These are phyloP conservation scores for Pythium rhizo-oryzae DNA, from an alignment of 352 stramenopile genomes.

Conservation along the genomic window DNA sequence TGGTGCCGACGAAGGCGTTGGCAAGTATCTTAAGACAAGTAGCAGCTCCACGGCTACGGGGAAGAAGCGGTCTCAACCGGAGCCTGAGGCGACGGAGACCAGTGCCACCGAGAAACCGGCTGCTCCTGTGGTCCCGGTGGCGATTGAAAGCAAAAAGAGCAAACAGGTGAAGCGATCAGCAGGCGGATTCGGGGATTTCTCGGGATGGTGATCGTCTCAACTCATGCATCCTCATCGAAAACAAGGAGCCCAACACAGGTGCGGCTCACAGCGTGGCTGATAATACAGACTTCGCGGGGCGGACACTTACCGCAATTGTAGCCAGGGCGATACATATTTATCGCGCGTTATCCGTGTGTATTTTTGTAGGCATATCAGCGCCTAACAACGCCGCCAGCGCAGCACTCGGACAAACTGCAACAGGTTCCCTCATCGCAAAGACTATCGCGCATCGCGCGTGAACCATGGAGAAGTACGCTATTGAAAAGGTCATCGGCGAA, in stretches of 20 bases:
- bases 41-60: conserved; percentile 8
- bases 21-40: conserved; percentile 65
- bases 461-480: conserved; percentile 76
- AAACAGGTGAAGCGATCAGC: conserved; percentile 38
- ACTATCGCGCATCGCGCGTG: background rate
- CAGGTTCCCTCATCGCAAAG: too few species aligned
- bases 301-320: background rate
- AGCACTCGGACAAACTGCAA: too few species aligned
- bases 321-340: background rate
- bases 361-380: background rate
- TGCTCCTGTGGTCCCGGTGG: conserved; percentile 32
- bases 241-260: background rate
- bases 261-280: background rate
- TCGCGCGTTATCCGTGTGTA: background rate
- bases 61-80: conserved; percentile 25
- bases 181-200: conserved; percentile 80
- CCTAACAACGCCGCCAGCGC: too few species aligned
- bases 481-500: conserved; percentile 85
- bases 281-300: background rate
- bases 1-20: conserved; percentile 54
- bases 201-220: conserved; percentile 50
- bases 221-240: background rate
- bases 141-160: conserved; percentile 80
- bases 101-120: conserved; percentile 16
- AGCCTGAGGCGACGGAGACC: conserved; percentile 1